Base-by-base conservation (phyloP, 2,329 filamentous ascomycete species). In the Pyrenochaeta sp. region DNA sequence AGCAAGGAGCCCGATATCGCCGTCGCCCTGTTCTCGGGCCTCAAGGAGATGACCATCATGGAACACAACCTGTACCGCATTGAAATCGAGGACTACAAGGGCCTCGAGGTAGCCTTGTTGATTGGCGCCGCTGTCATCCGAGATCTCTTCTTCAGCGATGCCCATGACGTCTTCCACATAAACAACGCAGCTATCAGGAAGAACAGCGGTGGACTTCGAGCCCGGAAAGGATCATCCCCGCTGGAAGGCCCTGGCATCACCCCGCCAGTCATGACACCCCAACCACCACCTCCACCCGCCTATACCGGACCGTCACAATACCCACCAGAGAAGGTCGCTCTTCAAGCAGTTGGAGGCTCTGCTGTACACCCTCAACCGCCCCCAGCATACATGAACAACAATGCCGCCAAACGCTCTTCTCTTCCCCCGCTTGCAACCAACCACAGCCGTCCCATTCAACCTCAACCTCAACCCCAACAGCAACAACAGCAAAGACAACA, bases 1-100 rank as follows among this genome's bases (percentile, higher is more conserved):
- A 88, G 80, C 75, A 93, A 89, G 67, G 94, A 99, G 68, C 93
- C 94, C 0, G 94, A 97, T 72, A 97, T 97, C 58, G 92, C 91
- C 0, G 81, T 97, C n/a, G 91, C 90, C 2, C 81, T 97, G 60
- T 96, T 92, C 77, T 66, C 67, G 55, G 81, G 82, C 13, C 78
- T 86, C 18, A 86, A 84, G 56, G 89, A 92, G 58, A 73, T 97
- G 45, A 96, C 92, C 2, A 81, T 99, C 28, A 96, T 97, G 75
- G 89, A 99, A 71, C 89, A 93, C 4, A 97, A 97, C 66, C 79
- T 97, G 64, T 86, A 88, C 49, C 81, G 94, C 6, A 87, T 97
- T 8, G 92, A 97, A 29, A 85, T 97, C 50, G 91, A 99, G 69
- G 94, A 99, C 71, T 85, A 88, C 44, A 97, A 96, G 70, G 94